Base-by-base conservation (phyloP, 192 early-diverging fungal genomes). In the Piromyces sp. region DNA sequence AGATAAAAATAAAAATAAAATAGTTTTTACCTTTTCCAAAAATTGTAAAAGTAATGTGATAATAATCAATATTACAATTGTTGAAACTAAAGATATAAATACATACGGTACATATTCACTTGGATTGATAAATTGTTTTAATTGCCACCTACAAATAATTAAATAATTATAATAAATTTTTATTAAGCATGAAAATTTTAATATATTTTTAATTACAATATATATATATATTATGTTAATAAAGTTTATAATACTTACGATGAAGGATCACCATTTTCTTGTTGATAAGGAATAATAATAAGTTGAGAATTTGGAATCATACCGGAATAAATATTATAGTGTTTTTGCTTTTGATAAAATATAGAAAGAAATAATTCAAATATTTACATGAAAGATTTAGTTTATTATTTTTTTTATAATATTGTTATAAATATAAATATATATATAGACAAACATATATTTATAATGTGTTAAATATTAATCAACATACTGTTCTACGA, bases 231-330 rank as follows among this genome's bases (percentile, higher is more conserved):
- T 28, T 79, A 58, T 80, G 13, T 19, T 79, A 37, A 0, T 28
- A 26, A 7, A 0, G 79, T 4, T 58, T 9, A 80, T 11, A 22
- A 26, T 38, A 30, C 15, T 33, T 30, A 38, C 15, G 78, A 82
- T 68, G 29, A 33, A 40, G 30, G 28, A 7, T 81, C 78, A 33
- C 86, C 86, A 80, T 83, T 83, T 78, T 83, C 86, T 37, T 87
- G 86, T 83, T 93, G 91, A 80, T 92, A 94, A 9, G 96, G 96
- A 31, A 94, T 89, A 79, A 98, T 91, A 6, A 97, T 91, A 4
- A 98, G 86, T 83, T 96, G 93, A 5, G 95, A 95, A 85, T 98
- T 98, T 2, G 96, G 96, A 51, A 98, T 95, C 9, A 98, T 92
- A 2, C 96, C 96, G 79, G 91, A 88, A 83, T 93, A 96, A 26